Conservation (phyloP, 441 rosid genomes). For the Erodium chrysanthum region DNA sequence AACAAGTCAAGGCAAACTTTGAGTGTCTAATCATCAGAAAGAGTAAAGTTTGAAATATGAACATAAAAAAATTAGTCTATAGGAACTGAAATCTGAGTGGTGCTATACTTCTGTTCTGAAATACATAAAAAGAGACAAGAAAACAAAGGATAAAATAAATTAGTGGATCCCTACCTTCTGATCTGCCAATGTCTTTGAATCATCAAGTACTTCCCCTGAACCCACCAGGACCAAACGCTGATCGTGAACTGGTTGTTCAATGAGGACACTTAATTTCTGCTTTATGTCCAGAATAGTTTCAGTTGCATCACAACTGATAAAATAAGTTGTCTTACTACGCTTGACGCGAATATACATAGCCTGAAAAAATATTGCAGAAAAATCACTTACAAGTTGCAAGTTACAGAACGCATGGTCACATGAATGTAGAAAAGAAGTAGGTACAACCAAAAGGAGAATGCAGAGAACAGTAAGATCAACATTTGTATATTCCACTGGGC, state of each 20-base stretch:
- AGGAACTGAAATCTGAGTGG: slow-evolving; percentile 1
- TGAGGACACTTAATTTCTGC: slow-evolving; percentile 57
- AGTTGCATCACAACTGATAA: slow-evolving; percentile 77
- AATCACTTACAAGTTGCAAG: slow-evolving; percentile 15
- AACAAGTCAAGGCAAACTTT: not conserved
- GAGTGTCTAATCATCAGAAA: not conserved
- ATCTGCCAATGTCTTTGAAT: slow-evolving; percentile 77
- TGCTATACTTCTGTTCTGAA: not conserved
- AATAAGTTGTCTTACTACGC: slow-evolving; percentile 69
- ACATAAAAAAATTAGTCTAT: not conserved
- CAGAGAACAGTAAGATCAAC: not conserved
- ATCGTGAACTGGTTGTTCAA: slow-evolving; percentile 55
- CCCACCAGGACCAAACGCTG: slow-evolving; percentile 59
- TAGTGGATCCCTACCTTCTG: slow-evolving; percentile 41
- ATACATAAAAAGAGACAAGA: not conserved
- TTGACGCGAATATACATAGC: slow-evolving; percentile 87
- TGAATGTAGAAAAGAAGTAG: not conserved
- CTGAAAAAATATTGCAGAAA: slow-evolving; percentile 22
- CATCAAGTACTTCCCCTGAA: slow-evolving; percentile 59
- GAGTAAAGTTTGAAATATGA: not conserved
- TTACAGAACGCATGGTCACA: not conserved
- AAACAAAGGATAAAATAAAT: not conserved
- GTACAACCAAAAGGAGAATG: not conserved
- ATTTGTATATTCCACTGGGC: not conserved
- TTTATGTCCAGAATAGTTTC: slow-evolving; percentile 61